Conservation (phyloP, 495 filamentous ascomycete species). For the Penicillium cataractarum region DNA sequence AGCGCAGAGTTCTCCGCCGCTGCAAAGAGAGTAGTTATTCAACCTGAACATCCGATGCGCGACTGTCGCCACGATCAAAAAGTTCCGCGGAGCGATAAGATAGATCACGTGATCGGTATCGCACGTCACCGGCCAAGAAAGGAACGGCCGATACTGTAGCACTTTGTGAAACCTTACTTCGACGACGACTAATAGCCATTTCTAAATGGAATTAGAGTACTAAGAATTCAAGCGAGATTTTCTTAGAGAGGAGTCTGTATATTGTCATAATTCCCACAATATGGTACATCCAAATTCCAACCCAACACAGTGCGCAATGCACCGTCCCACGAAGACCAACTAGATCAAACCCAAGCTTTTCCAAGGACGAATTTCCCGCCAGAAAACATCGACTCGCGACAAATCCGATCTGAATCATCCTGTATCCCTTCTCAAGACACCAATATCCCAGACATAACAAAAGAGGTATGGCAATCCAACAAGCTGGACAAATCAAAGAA, state of each 20-base stretch:
- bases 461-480: neutral
- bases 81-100: slow-evolving; percentile 18
- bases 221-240: neutral
- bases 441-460: slow-evolving; percentile 1
- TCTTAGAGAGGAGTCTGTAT: slow-evolving; percentile 17
- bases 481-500: neutral
- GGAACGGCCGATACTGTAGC: neutral
- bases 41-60: neutral
- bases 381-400: neutral
- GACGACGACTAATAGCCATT: neutral
- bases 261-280: slow-evolving; percentile 5
- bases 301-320: neutral
- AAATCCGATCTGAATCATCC: neutral
- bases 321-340: neutral
- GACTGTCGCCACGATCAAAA: neutral
- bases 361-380: neutral
- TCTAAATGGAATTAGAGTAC: neutral
- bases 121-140: neutral
- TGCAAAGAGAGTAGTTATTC: neutral
- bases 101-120: slow-evolving; percentile 19
- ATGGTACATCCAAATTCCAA: slow-evolving; percentile 10
- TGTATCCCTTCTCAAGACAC: slow-evolving; percentile 5
- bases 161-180: neutral
- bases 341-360: slow-evolving; percentile 11
- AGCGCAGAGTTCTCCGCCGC: neutral